These are phyloP conservation scores for Colletotrichum liaoningense DNA, from an alignment of 2,329 filamentous ascomycete genomes.

Conservation along the genomic window DNA sequence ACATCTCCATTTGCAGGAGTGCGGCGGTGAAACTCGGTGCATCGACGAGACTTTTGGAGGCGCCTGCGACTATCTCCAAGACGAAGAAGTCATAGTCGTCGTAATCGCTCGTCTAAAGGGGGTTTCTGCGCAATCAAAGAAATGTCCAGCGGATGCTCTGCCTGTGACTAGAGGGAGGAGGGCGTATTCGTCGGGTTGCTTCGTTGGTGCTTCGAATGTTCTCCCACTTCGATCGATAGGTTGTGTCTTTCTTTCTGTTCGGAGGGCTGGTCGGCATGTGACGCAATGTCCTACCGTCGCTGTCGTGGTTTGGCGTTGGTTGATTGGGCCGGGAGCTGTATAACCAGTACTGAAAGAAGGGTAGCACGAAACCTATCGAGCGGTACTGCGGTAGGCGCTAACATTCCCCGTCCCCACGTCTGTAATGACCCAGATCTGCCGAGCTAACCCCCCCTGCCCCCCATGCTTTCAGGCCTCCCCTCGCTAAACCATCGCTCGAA, in stretches of 20 bases:
- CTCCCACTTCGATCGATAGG: neutral
- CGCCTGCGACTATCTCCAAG: slow-evolving; percentile 23
- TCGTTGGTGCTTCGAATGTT: neutral
- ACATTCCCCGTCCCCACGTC: slow-evolving; percentile 5
- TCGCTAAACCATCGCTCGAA: neutral
- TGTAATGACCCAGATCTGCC: slow-evolving; percentile 15
- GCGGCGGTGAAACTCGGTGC: slow-evolving; percentile 10
- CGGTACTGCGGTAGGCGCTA: slow-evolving; percentile 12
- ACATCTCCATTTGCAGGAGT: slow-evolving; percentile 45
- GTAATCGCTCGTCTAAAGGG: neutral
- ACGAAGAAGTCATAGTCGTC: slow-evolving; percentile 23
- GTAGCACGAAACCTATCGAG: neutral
- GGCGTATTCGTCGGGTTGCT: neutral
- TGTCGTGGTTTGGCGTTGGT: slow-evolving; percentile 16
- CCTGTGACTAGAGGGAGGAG: slow-evolving; percentile 28
- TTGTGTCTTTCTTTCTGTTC: neutral
- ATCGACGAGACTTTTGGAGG: slow-evolving; percentile 21
- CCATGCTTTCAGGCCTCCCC: neutral
- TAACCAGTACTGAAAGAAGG: slow-evolving; percentile 20
- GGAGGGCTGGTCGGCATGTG: slow-evolving; percentile 37
- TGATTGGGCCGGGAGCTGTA: slow-evolving; percentile 17
- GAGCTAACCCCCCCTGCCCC: slow-evolving; percentile 1
- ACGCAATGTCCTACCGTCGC: slow-evolving; percentile 35
- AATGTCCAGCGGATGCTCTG: neutral
- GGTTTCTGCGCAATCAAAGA: neutral